phyloP scores from a whole-genome alignment of 2,329 filamentous ascomycete genomes.

The Hymenoscyphus linearis region DNA sequence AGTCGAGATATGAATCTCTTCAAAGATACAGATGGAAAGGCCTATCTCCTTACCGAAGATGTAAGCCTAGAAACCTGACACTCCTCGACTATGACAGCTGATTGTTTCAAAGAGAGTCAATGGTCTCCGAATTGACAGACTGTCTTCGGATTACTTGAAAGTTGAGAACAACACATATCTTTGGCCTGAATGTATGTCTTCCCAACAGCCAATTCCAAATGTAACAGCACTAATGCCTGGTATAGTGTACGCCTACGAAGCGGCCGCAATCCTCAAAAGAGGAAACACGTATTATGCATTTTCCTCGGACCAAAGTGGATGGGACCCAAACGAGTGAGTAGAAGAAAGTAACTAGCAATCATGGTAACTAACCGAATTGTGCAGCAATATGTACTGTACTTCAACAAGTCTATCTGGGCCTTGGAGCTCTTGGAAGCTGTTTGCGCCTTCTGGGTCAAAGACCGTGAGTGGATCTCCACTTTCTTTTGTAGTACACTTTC shows the following conservation, averaged over 20 bases:
- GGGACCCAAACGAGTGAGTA: conserved; percentile 9
- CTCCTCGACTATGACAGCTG: conserved; percentile 42
- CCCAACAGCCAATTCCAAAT: background rate
- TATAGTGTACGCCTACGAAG: conserved; percentile 47
- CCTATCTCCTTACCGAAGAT: conserved; percentile 58
- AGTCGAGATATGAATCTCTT: conserved; percentile 32
- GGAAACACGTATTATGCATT: conserved; percentile 61
- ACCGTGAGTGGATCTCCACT: conserved; percentile 33
- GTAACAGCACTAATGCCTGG: background rate
- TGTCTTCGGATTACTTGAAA: conserved; percentile 48
- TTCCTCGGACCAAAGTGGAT: conserved; percentile 49
- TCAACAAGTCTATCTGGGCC: conserved; percentile 51
- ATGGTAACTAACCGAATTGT: background rate
- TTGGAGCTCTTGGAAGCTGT: conserved; percentile 56
- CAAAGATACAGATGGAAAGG: conserved; percentile 53
- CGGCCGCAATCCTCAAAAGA: conserved; percentile 58
- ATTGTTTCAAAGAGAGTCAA: conserved; percentile 42
- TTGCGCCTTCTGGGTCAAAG: conserved; percentile 49
- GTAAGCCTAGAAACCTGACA: conserved; percentile 37
- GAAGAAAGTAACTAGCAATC: background rate
- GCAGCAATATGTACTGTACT: conserved; percentile 54
- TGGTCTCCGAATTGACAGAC: conserved; percentile 51
- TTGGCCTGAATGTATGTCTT: background rate
- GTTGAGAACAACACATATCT: background rate
- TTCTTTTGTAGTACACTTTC: too few species aligned